Conservation (phyloP, 2,329 filamentous ascomycete species). For the Colletotrichum paranaense region DNA sequence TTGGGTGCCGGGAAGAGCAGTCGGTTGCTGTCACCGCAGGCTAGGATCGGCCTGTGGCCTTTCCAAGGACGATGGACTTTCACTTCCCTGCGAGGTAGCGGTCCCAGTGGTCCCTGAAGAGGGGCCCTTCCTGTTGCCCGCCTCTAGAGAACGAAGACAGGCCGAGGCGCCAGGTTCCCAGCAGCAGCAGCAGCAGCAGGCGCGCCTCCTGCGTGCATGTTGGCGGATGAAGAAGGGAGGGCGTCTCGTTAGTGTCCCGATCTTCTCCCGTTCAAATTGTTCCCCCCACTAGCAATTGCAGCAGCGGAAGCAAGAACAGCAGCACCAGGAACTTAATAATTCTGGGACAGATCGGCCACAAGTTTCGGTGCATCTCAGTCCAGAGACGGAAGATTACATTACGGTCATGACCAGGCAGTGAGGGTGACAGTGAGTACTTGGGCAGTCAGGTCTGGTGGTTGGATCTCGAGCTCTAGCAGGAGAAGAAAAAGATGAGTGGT, state of each 20-base stretch:
- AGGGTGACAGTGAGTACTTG: not conserved
- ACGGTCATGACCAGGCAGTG: too few species aligned
- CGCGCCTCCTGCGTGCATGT: not conserved
- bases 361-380: conserved; percentile 25
- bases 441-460: not conserved
- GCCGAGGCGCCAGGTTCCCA: not conserved
- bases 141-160: not conserved
- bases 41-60: conserved; percentile 22
- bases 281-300: not conserved
- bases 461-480: not conserved
- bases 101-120: conserved; percentile 10
- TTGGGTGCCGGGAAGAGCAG: conserved; percentile 23
- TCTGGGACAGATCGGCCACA: conserved; percentile 27
- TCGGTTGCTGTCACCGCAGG: conserved; percentile 12
- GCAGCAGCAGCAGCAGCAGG: not conserved
- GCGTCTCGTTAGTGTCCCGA: not conserved
- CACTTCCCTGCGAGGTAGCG: conserved; percentile 6
- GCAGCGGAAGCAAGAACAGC: not conserved
- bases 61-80: not conserved
- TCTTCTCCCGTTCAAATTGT: not conserved
- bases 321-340: conserved; percentile 10
- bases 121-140: conserved; percentile 14
- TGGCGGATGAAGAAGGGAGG: not conserved
- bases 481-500: conserved; percentile 6
- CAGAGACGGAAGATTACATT: not conserved